phyloP scores from a whole-genome alignment of 352 stramenopile genomes.

The Phytophthora podocarpi region DNA sequence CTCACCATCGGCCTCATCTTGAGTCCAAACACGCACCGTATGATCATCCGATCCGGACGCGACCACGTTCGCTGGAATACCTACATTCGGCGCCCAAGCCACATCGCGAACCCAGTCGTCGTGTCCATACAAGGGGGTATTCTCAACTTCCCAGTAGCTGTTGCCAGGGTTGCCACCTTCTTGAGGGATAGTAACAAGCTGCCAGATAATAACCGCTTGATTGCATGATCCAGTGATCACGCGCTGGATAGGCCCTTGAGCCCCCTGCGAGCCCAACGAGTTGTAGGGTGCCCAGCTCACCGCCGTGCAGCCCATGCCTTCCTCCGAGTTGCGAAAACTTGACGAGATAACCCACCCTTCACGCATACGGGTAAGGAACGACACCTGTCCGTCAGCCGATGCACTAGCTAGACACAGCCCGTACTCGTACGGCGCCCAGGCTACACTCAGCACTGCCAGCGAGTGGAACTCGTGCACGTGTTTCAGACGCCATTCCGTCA shows the following conservation, averaged over 20 bases:
- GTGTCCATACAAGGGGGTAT: conserved; percentile 59
- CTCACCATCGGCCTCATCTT: conserved; percentile 62
- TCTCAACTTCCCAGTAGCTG: conserved; percentile 45
- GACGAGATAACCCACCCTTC: conserved; percentile 84
- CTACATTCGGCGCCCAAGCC: conserved; percentile 82
- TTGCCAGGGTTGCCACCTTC: conserved; percentile 26
- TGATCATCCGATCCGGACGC: conserved; percentile 84
- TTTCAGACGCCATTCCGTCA: conserved; percentile 79
- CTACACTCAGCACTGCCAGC: conserved; percentile 79
- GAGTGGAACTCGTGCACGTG: conserved; percentile 78
- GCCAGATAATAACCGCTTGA: conserved; percentile 65
- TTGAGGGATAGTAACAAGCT: conserved; percentile 46
- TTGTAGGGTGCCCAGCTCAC: conserved; percentile 91
- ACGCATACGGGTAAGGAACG: conserved; percentile 79
- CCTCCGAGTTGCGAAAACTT: conserved; percentile 76
- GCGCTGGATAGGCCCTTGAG: conserved; percentile 68
- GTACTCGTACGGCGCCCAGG: conserved; percentile 89
- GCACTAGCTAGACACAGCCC: conserved; percentile 79
- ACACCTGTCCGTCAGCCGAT: conserved; percentile 84
- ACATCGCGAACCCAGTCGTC: conserved; percentile 88
- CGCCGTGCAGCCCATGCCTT: conserved; percentile 72
- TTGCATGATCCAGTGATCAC: conserved; percentile 79
- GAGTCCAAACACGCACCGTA: conserved; percentile 82
- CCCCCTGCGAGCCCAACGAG: conserved; percentile 75
- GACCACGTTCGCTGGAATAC: conserved; percentile 82